Evolutionary conservation across 352 stramenopile genomes (phyloP).

Genomic region (Aphanomyces stellatus): DNA sequence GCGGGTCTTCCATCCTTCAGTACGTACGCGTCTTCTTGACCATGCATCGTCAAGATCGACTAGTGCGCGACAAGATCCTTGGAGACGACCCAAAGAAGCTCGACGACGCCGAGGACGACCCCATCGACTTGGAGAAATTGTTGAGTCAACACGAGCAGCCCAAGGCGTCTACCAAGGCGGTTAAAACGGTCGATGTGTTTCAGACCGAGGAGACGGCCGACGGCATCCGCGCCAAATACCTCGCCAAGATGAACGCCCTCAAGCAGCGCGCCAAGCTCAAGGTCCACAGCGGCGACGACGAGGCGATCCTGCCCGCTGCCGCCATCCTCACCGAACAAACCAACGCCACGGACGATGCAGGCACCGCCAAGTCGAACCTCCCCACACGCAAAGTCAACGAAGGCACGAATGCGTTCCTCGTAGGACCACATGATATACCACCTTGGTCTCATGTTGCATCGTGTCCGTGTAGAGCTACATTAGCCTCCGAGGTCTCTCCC

Average conservation of each 20-base stretch:
- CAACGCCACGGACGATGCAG: not conserved
- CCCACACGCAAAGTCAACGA: constrained; percentile 20
- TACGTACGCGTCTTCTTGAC: not conserved
- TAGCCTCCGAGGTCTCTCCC: constrained; percentile 4
- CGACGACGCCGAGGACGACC: not conserved
- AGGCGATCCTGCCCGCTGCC: not conserved
- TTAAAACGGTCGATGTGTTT: not conserved
- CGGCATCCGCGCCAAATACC: constrained; percentile 9
- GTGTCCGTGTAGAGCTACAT: constrained; percentile 12
- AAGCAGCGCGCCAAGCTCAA: constrained; percentile 18
- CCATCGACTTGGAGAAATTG: not conserved
- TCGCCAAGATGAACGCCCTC: constrained; percentile 19
- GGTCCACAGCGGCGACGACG: not conserved
- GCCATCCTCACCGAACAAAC: not conserved
- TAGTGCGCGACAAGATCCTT: constrained; percentile 15
- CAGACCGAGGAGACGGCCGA: not conserved
- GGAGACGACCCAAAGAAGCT: not conserved
- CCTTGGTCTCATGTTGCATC: not conserved
- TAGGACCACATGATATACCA: not conserved
- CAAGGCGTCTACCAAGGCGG: not conserved
- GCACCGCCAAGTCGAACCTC: not conserved
- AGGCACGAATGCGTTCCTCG: constrained; percentile 12
- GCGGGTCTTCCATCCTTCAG: constrained; percentile 14
- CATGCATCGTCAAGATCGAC: not conserved
- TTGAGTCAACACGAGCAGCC: not conserved